Conservation (phyloP, 768 basidiomycete genomes). For the Collybia sp. region DNA sequence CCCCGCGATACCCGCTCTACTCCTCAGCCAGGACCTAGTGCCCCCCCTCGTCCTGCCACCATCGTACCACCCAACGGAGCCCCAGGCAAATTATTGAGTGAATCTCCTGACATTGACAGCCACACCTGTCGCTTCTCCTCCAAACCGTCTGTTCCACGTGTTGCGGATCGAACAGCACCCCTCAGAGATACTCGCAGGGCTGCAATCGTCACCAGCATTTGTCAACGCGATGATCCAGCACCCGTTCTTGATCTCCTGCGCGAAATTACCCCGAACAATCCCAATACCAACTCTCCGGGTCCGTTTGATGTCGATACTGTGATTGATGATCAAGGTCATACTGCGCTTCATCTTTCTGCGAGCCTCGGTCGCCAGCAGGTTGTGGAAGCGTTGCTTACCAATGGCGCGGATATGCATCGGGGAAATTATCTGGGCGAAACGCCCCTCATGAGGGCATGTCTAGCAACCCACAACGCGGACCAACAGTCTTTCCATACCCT, state of each 20-base stretch:
- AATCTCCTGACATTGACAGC: conserved; percentile 34
- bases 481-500: conserved; percentile 67
- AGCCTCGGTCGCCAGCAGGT: conserved; percentile 71
- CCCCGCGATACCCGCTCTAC: conserved; percentile 17
- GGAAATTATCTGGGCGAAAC: conserved; percentile 96
- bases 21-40: conserved; percentile 33
- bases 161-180: conserved; percentile 48
- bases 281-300: conserved; percentile 18
- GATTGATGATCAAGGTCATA: conserved; percentile 93
- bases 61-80: conserved; percentile 36
- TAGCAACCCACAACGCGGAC: conserved; percentile 85
- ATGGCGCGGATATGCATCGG: conserved; percentile 83
- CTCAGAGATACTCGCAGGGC: conserved; percentile 52
- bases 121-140: conserved; percentile 62
- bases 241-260: conserved; percentile 62
- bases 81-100: conserved; percentile 29
- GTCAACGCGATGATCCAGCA: conserved; percentile 62
- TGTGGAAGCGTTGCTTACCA: conserved; percentile 63
- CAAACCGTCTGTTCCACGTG: conserved; percentile 50
- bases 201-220: conserved; percentile 62
- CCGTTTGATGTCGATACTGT: conserved; percentile 73
- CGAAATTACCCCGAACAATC: conserved; percentile 47
- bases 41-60: conserved; percentile 43
- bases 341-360: conserved; percentile 89
- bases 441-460: conserved; percentile 85